Evolutionary conservation across 306 rosid species (phyloP), one percentile per base, ranked within the genome.

Genomic region (Sesbania bispinosa): DNA sequence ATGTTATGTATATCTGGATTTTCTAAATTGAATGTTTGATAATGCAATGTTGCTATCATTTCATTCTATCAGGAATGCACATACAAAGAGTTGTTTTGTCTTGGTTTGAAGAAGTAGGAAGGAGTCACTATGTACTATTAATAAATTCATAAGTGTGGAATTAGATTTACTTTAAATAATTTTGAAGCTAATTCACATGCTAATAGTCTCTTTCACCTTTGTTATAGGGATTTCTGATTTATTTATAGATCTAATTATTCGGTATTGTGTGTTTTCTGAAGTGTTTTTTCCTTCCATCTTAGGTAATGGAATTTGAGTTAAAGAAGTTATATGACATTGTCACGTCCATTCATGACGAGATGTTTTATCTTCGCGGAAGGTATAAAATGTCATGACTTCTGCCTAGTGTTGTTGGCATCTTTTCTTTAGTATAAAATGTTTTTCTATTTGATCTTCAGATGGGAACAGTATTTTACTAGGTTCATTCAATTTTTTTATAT

Each of bases 301-400:
- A 93, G 98, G 70, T n/a, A 41, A 88, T 88, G 96, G 97, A 90
- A 85, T 15, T 80, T 19, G 98, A 93, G 79, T 78, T 93, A 78
- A 83, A 61, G 83, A 88, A 74, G 75, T 59, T 93, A 80, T 76
- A 64, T 55, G 89, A 80, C 30, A 80, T 83, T 5, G 87, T 88
- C 63, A 4, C 73, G 47, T 78, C 80, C 65, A 88, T 93, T 62
- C 97, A 93, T 21, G 90, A 93, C 11, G 98, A 93, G 88, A 93
- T 93, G 92, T 88, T 93, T 83, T 81, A 84, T 80, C 98, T 93
- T 58, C 96, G 97, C 23, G 96, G 85, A 81, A 93, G 98, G 97
- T 93, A 86, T 32, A 48, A 20, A n/a, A 62, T 19, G 45, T 51
- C 62, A 7, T 65, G 47, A 20, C 19, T 39, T 39, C 38, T 42